Base-by-base conservation (phyloP, 257 asterid genomes). In the Plantago elongata region DNA sequence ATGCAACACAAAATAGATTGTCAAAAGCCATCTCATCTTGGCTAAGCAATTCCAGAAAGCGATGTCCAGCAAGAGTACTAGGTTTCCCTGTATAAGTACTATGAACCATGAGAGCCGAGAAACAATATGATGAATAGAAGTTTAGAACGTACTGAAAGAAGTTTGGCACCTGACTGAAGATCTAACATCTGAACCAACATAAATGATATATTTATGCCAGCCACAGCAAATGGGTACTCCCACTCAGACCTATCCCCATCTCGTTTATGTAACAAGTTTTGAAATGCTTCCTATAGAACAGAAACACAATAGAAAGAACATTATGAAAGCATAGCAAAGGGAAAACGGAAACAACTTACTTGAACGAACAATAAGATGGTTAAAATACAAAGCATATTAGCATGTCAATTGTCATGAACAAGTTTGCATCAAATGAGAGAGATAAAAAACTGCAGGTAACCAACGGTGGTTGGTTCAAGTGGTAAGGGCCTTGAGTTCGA, bases 171-270 rank as follows among this genome's bases (percentile, higher is more conserved):
- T 77, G 99, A 84, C 58, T 92, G 99, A 77, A 92, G 99, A 76
- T 87, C 96, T 74, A 92, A 77, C 97, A 92, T 86, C 69, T 89
- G 99, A 58, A 82, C 88, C 64, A 92, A 76, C 97, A 87, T 92
- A 69, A 92, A 92, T 12, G 99, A 89, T 69, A 92, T 70, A 71
- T 92, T 92, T 74, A 92, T 83, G 74, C 97, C 99, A 55, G 99
- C 99, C 66, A 92, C 97, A 60, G 99, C 97, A 56, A 92, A 92
- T 15, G 99, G 99, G 80, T 92, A 92, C 78, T 92, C 99, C 99
- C 97, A 92, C 37, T 84, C 89, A 43, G 99, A 84, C 73, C 99
- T 81, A 61, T 76, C 75, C 66, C 99, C 99, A 42, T 77, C 84
- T 87, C 87, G 77, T 76, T 92, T 92, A 72, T 92, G 76, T 81